Evolutionary conservation across 495 filamentous ascomycete genomes (phyloP).

Genomic region (Parathielavia hyrcaniae): DNA sequence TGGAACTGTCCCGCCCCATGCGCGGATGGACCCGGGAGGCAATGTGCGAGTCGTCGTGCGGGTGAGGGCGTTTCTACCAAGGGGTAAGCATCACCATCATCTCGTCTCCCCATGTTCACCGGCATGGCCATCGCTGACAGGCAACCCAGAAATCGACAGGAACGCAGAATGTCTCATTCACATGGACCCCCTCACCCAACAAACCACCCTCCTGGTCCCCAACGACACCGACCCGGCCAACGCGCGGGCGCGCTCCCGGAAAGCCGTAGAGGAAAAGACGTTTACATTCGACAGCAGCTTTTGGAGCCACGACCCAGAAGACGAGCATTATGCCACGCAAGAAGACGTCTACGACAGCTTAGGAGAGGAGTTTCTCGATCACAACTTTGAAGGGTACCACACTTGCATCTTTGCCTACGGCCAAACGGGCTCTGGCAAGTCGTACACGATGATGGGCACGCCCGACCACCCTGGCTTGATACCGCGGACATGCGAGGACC

Average conservation of each 20-base stretch:
- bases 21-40: constrained; percentile 55
- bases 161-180: constrained; percentile 76
- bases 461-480: constrained; percentile 80
- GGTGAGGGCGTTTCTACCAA: constrained; percentile 77
- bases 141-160: constrained; percentile 62
- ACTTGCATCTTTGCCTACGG: constrained; percentile 99
- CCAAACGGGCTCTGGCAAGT: constrained; percentile 95
- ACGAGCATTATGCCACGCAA: constrained; percentile 58
- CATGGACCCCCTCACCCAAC: constrained; percentile 82
- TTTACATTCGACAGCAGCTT: constrained; percentile 98
- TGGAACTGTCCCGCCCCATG: constrained; percentile 46
- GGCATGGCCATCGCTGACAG: neutral
- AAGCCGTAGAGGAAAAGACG: constrained; percentile 74
- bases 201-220: constrained; percentile 70
- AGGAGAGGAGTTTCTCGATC: constrained; percentile 95
- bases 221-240: constrained; percentile 59
- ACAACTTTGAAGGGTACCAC: constrained; percentile 99
- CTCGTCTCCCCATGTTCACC: neutral
- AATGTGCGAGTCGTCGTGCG: constrained; percentile 95
- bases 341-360: constrained; percentile 92
- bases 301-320: constrained; percentile 76
- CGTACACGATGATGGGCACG: constrained; percentile 99
- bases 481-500: constrained; percentile 91
- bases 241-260: constrained; percentile 61
- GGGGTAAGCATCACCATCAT: constrained; percentile 55